Evolutionary conservation across 163 green algal genomes (phyloP).

Genomic region (Chlorella variabilis): DNA sequence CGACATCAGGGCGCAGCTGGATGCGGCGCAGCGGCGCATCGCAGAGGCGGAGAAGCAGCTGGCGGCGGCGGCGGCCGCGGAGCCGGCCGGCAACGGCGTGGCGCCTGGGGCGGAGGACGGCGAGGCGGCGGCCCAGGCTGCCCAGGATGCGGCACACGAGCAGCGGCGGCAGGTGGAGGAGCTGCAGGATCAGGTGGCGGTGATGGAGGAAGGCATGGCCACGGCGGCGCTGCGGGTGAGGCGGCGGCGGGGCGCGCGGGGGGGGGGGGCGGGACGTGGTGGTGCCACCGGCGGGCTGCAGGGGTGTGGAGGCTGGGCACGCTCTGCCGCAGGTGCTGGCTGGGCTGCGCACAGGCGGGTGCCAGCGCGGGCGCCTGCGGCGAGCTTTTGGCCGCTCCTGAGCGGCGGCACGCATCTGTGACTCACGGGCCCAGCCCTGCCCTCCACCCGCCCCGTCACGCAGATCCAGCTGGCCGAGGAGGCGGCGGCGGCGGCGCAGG

Average conservation of each 20-base stretch:
- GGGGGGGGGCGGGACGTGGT: too few species aligned
- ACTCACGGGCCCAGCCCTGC: too few species aligned
- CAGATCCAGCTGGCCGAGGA: slow-evolving; percentile 37
- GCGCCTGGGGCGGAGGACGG: not conserved
- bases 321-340: too few species aligned
- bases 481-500: slow-evolving; percentile 6
- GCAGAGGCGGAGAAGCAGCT: slow-evolving; percentile 15
- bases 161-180: slow-evolving; percentile 3
- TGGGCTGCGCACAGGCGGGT: too few species aligned
- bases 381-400: too few species aligned
- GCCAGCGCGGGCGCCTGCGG: too few species aligned
- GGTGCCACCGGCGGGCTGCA: too few species aligned
- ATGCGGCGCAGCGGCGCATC: slow-evolving; percentile 25
- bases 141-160: not conserved
- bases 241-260: not conserved
- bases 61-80: not conserved
- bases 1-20: slow-evolving; percentile 15
- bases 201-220: slow-evolving; percentile 45
- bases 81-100: not conserved
- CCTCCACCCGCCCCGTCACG: too few species aligned
- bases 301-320: too few species aligned
- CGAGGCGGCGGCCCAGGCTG: not conserved
- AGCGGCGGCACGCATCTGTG: too few species aligned
- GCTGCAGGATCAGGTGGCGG: slow-evolving; percentile 23
- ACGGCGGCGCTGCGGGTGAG: slow-evolving; percentile 31